Base-by-base conservation (phyloP, 1,284 basidiomycete genomes). In the Dichomitus squalens region DNA sequence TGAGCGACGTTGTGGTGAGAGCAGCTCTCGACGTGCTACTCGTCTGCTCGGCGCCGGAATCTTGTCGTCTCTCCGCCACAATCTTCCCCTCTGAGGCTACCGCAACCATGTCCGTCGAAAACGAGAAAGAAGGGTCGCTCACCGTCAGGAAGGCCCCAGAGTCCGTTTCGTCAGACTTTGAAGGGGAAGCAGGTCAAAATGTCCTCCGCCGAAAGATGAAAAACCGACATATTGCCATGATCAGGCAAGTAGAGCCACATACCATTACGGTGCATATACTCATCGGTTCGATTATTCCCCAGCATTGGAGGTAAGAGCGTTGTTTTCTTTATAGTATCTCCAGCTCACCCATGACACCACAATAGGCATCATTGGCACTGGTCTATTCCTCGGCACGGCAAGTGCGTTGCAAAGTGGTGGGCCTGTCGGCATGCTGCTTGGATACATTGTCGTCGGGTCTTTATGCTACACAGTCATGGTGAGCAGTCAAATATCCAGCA, bases 321-420 rank as follows among this genome's bases (percentile, higher is more conserved):
- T n/a, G n/a, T n/a, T n/a, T n/a, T n/a, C n/a, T n/a, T n/a, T n/a
- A n/a, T 31, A 31, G 29, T 31, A 31, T 11, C 31, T 4, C 6
- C 20, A 21, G 18, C 23, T 25, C 14, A 23, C 21, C 2, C 36
- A 6, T 38, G 38, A 34, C 38, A 44, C 51, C 29, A 31, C 48
- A 81, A 79, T 78, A 86, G 86, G 88, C 74, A 89, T 92, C 58
- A 91, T 92, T 63, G 90, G 89, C 55, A 91, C 88, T 53, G 83
- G 85, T 63, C 75, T 88, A 23, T 87, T 86, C 72, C 72, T 90
- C 59, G 87, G 88, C 50, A 89, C 87, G 9, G 86, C 82, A 3
- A 79, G 57, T 47, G 73, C 85, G 23, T 72, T 90, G 18, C 64
- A 60, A 25, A 69, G 79, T 57, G 87, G 85, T 53, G 88, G 87